Evolutionary conservation across 441 rosid species (phyloP).

Genomic region (Monsonia emarginata): DNA sequence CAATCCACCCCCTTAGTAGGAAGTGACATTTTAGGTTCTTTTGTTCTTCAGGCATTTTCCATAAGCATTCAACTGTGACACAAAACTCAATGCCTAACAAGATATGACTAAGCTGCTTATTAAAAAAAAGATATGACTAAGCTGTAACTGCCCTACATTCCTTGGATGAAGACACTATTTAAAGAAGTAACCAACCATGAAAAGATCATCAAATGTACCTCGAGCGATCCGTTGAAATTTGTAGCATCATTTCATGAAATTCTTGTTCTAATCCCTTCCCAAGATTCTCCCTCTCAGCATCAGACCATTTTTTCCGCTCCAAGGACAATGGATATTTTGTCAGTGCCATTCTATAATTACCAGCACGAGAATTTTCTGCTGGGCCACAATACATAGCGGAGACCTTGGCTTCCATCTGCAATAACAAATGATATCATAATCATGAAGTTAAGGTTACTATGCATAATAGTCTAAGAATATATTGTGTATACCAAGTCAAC

Average conservation of each 20-base stretch:
- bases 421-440: slow-evolving; percentile 18
- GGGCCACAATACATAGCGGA: slow-evolving; percentile 51
- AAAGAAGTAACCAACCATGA: slow-evolving; percentile 9
- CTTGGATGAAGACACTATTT: not conserved
- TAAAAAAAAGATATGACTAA: too few species aligned
- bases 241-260: slow-evolving; percentile 57
- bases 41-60: too few species aligned
- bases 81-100: too few species aligned
- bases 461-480: too few species aligned
- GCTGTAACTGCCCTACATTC: too few species aligned
- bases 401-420: slow-evolving; percentile 50
- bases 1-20: too few species aligned
- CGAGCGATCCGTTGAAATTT: slow-evolving; percentile 38
- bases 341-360: slow-evolving; percentile 45
- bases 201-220: slow-evolving; percentile 31
- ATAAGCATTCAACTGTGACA: too few species aligned
- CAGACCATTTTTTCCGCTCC: slow-evolving; percentile 56
- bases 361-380: slow-evolving; percentile 54
- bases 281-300: slow-evolving; percentile 58
- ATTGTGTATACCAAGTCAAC: not conserved
- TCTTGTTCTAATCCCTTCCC: slow-evolving; percentile 65
- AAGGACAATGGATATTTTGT: slow-evolving; percentile 40
- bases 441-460: slow-evolving; percentile 8
- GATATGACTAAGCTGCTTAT: too few species aligned
- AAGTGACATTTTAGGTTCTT: too few species aligned